Conservation (phyloP, 1,139 yeast species). For the Suhomyces anneliseae region DNA sequence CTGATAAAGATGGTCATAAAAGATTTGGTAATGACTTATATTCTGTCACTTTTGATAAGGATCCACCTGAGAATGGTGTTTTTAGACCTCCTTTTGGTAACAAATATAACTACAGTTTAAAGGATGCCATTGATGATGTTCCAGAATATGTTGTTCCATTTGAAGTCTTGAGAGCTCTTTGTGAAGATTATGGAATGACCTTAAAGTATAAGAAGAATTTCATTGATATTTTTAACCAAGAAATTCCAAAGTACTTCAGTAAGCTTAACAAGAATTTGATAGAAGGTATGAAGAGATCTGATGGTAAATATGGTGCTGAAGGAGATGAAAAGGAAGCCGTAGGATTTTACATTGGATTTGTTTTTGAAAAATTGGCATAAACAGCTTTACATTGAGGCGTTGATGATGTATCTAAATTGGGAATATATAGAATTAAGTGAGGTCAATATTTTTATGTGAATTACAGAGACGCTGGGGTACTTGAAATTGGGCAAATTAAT, state of each 20-base stretch:
- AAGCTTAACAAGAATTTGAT: conserved; percentile 62
- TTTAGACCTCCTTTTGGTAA: conserved; percentile 83
- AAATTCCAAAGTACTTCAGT: conserved; percentile 65
- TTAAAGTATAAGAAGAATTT: conserved; percentile 75
- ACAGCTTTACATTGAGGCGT: too few species aligned
- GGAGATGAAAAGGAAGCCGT: conserved; percentile 88
- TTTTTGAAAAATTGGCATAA: conserved; percentile 54
- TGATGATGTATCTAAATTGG: too few species aligned
- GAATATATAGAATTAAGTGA: too few species aligned
- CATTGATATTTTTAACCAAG: conserved; percentile 77
- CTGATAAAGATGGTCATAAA: conserved; percentile 46
- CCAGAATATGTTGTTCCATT: conserved; percentile 98
- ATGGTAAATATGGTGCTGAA: conserved; percentile 83
- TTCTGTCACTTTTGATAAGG: conserved; percentile 72
- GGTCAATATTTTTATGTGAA: too few species aligned
- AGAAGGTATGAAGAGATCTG: conserved; percentile 69
- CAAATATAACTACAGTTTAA: conserved; percentile 73
- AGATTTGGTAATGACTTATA: conserved; percentile 87
- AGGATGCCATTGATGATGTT: conserved; percentile 94
- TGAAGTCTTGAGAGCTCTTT: conserved; percentile 77
- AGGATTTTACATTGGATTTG: conserved; percentile 81
- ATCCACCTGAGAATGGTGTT: conserved; percentile 70
- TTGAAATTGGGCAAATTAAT: too few species aligned
- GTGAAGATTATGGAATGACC: conserved; percentile 79
- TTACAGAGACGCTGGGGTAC: too few species aligned